Evolutionary conservation across 768 basidiomycete species (phyloP).

Genomic region (Mycena belliarum): DNA sequence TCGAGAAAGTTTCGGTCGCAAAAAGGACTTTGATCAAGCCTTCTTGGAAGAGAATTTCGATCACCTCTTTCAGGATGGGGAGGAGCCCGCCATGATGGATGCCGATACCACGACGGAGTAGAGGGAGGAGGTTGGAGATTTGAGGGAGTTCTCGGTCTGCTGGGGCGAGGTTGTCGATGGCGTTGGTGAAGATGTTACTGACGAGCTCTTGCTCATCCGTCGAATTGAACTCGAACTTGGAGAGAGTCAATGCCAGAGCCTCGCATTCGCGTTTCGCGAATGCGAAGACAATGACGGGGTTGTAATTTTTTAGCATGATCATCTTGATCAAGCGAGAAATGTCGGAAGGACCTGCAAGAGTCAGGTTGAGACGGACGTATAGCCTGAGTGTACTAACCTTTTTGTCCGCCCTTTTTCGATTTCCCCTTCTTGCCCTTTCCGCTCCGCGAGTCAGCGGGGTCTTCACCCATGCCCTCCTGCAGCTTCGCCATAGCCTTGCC

Average conservation of each 20-base stretch:
- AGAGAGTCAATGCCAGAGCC: constrained; percentile 83
- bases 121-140: constrained; percentile 88
- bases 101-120: constrained; percentile 93
- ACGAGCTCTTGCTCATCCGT: constrained; percentile 90
- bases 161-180: constrained; percentile 82
- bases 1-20: constrained; percentile 98
- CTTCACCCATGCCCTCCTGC: constrained; percentile 82
- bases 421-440: constrained; percentile 93
- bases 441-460: constrained; percentile 82
- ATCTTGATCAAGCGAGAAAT: constrained; percentile 97
- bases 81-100: constrained; percentile 98
- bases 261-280: constrained; percentile 99
- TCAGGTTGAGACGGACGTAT: neutral
- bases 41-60: constrained; percentile 98
- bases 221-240: constrained; percentile 95
- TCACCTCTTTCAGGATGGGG: constrained; percentile 97
- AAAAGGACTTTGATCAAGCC: constrained; percentile 97
- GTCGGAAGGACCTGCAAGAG: constrained; percentile 68
- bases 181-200: constrained; percentile 88
- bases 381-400: constrained; percentile 53
- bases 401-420: constrained; percentile 93
- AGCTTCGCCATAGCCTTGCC: constrained; percentile 96
- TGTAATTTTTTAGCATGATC: constrained; percentile 97
- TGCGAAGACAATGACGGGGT: constrained; percentile 97
- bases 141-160: constrained; percentile 92